Evolutionary conservation across 768 basidiomycete species (phyloP), one percentile per base, ranked within the genome.

Genomic region (Leccinum arenicola): DNA sequence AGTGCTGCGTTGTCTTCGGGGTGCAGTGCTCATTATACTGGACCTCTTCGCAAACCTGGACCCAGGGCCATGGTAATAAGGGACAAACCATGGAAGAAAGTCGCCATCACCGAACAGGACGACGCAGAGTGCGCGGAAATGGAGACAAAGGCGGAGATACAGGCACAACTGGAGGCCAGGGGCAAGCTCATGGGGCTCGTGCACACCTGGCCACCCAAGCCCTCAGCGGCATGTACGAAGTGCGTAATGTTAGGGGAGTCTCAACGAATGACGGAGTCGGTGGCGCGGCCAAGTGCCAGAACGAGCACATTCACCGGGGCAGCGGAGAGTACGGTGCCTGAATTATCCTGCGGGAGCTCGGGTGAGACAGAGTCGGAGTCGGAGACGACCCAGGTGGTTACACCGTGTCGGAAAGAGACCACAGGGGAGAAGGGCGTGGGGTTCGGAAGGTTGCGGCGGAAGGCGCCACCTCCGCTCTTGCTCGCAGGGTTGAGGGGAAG

Each of bases 71-170:
- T 43, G 17, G 19, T 8, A 11, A 40, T 15, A 1, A 6, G 1
- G 15, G 33, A 64, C 38, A 74, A 74, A 53, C 60, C 60, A 5
- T 73, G 73, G 71, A 71, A 73, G 65, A 68, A 66, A 11, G 60
- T 71, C 7, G 61, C 67, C 11, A 63, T 74, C 25, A 71, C 61
- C 1, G 73, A 73, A 23, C 62, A 62, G 6, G 71, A 71, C 29
- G 71, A 69, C 11, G 66, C 59, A 0, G 65, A 67, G 43, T 66
- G 66, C 15, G 59, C 36, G 19, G 63, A 52, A 1, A 54, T 57
- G 33, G 14, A 14, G 33, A n/a, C 17, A 0, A 25, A 50, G 50
- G 45, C 10, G 19, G 11, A 27, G 33, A 10, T 10, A 10, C 38
- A 48, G 35, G 35, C 15, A n/a, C 15, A 4, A 6, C 47, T 45